Conservation (phyloP, 257 asterid genomes). For the Petunia axillaris region DNA sequence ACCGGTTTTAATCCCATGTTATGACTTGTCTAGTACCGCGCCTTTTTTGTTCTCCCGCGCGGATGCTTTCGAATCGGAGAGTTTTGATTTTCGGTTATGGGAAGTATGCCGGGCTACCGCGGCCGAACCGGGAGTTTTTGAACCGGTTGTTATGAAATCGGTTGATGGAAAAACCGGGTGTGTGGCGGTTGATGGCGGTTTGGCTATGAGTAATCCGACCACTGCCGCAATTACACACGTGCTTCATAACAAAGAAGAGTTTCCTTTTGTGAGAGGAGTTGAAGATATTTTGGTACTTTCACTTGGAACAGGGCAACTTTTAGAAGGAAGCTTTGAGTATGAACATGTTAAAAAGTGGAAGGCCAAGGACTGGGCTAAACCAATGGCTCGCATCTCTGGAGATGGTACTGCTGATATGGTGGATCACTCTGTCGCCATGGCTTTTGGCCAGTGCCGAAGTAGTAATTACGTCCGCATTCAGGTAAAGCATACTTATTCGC, state of each 20-base stretch:
- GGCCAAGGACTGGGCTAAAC: conserved; percentile 74
- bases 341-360: conserved; percentile 68
- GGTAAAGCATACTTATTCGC: conserved; percentile 35
- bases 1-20: conserved; percentile 92
- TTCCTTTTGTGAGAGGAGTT: conserved; percentile 91
- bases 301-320: conserved; percentile 73
- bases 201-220: conserved; percentile 93
- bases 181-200: conserved; percentile 82
- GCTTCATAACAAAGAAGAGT: conserved; percentile 92
- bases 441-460: conserved; percentile 59
- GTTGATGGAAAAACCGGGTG: conserved; percentile 80
- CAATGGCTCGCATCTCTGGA: conserved; percentile 65
- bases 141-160: conserved; percentile 76
- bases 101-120: conserved; percentile 93
- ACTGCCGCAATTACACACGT: conserved; percentile 98
- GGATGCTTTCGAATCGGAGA: conserved; percentile 90
- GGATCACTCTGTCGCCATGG: conserved; percentile 82
- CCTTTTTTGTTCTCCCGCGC: conserved; percentile 96
- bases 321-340: conserved; percentile 57
- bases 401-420: conserved; percentile 74
- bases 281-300: conserved; percentile 98
- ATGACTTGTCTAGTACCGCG: conserved; percentile 82
- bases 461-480: conserved; percentile 70
- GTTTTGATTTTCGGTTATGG: conserved; percentile 95
- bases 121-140: conserved; percentile 77